phyloP scores from a whole-genome alignment of 192 early-diverging fungal genomes.

The Coemansia sp. region DNA sequence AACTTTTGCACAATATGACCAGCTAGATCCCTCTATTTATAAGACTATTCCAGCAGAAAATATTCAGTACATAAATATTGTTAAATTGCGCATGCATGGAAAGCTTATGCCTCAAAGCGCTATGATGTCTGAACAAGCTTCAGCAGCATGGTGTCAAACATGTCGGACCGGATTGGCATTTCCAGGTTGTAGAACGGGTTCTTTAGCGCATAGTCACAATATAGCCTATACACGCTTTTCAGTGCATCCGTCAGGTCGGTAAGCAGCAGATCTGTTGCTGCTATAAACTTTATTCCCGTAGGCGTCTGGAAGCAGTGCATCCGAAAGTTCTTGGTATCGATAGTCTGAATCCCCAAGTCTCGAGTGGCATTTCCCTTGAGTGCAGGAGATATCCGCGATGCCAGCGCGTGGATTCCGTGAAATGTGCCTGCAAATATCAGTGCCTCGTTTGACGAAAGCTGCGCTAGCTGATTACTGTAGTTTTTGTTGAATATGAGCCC shows the following conservation, averaged over 20 bases:
- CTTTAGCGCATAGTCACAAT: conserved; percentile 97
- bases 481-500: conserved; percentile 93
- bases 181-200: conserved; percentile 98
- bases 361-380: conserved; percentile 27
- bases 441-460: conserved; percentile 92
- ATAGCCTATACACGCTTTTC: conserved; percentile 82
- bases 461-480: conserved; percentile 77
- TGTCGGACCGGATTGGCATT: conserved; percentile 96
- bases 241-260: conserved; percentile 47
- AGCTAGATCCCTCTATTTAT: background rate
- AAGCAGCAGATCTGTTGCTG: conserved; percentile 81
- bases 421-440: conserved; percentile 97
- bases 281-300: conserved; percentile 95
- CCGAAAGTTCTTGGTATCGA: conserved; percentile 89
- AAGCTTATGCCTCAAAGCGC: background rate
- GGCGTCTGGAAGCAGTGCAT: conserved; percentile 91
- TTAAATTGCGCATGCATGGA: background rate
- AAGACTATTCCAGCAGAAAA: background rate
- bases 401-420: conserved; percentile 96
- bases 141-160: conserved; percentile 81
- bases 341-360: conserved; percentile 86
- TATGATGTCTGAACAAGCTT: conserved; percentile 33
- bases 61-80: background rate
- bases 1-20: background rate
- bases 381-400: conserved; percentile 88